Evolutionary conservation across 164 flowering plant genomes (phyloP), one percentile per base, ranked within the genome.

Genomic region (Liquidambar formosana): DNA sequence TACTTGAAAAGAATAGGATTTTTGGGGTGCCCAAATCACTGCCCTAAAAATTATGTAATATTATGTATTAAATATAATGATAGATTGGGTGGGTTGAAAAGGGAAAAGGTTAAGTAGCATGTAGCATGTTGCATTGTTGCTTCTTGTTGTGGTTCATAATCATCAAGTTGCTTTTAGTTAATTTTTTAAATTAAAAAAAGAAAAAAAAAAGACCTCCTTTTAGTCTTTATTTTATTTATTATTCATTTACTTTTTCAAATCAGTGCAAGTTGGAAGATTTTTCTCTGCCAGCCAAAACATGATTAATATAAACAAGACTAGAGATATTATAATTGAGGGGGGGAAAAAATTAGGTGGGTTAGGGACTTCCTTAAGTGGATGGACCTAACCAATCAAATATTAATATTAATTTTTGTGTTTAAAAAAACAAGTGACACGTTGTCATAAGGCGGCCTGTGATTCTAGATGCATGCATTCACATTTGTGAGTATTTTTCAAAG

Each of bases 101-200:
- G 25, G 51, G 59, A 64, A 47, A 67, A 61, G 51, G 25, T 68
- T 16, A 19, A 63, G 67, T 1, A 64, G n/a, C 61, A 57, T 73
- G 65, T n/a, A n/a, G n/a, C n/a, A n/a, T n/a, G n/a, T n/a, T n/a
- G n/a, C n/a, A n/a, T n/a, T n/a, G n/a, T 74, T 68, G 72, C 72
- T 68, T 74, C 59, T 6, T 63, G 69, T 59, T 73, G 64, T 41
- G 65, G 60, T 27, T 64, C 28, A 8, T 69, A 57, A 48, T 57
- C 27, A 64, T 58, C 72, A 64, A 58, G 33, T 74, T 62, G 71
- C 41, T 67, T 67, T 73, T 62, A 25, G 8, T 22, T 33, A 28
- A 38, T 0, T 60, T n/a, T n/a, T n/a, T n/a, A n/a, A n/a, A n/a
- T n/a, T n/a, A n/a, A n/a, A 27, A 4, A 54, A 60, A 3, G 51